phyloP scores from a whole-genome alignment of 2,329 filamentous ascomycete species.

The Penicillium concentricum region DNA sequence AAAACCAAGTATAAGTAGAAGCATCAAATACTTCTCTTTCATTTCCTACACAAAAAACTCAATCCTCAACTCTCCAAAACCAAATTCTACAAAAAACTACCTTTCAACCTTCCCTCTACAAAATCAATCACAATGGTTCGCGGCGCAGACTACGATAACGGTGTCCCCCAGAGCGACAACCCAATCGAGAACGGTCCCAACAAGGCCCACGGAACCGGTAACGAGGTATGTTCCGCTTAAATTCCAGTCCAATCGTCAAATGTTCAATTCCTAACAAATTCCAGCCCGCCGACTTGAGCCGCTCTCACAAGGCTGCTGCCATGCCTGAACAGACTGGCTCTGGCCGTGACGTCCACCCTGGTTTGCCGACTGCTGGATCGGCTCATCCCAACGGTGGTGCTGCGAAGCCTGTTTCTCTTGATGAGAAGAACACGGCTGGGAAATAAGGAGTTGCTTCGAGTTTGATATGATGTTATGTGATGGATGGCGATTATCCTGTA shows the following conservation, averaged over 20 bases:
- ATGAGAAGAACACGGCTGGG: constrained; percentile 29
- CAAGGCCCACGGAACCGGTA: constrained; percentile 37
- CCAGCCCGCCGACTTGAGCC: constrained; percentile 31
- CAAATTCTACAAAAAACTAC: not conserved
- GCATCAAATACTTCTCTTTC: no score
- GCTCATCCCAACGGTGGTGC: constrained; percentile 28
- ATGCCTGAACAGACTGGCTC: constrained; percentile 36
- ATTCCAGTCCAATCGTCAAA: not conserved
- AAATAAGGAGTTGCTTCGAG: not conserved
- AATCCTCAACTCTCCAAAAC: not conserved
- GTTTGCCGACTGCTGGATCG: constrained; percentile 24
- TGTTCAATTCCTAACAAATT: constrained; percentile 1
- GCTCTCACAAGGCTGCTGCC: constrained; percentile 33
- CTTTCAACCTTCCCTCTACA: not conserved
- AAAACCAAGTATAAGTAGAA: constrained; percentile 1
- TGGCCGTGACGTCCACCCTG: constrained; percentile 28
- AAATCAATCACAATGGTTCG: constrained; percentile 37
- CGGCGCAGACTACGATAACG: constrained; percentile 42
- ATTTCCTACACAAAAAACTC: no score
- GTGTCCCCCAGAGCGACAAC: constrained; percentile 41
- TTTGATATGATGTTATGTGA: not conserved
- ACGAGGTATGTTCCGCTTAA: constrained; percentile 24
- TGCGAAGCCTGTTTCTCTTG: constrained; percentile 35
- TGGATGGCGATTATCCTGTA: not conserved
- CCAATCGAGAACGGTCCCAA: constrained; percentile 34